Percentiles rank a stretch among this genome's conserved stretches.
phyloP scores from a whole-genome alignment of 164 flowering plant genomes.

The Platanus orientalis region DNA sequence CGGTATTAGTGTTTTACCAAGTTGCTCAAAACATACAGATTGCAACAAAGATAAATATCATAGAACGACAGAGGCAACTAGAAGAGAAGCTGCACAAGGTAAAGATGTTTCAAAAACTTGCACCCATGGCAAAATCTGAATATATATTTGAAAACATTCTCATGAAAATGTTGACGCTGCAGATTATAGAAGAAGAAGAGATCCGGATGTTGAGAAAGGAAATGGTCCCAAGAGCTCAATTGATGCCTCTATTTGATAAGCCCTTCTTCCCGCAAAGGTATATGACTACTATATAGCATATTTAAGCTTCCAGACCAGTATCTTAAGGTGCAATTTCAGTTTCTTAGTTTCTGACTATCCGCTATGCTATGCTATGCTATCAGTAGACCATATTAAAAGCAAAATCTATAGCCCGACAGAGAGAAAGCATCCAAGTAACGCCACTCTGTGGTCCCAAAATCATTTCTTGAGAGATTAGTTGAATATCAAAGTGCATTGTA shows the following conservation, averaged over 20 bases:
- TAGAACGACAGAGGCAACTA: constrained; percentile 45
- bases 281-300: background rate
- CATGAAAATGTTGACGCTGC: background rate
- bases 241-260: constrained; percentile 75
- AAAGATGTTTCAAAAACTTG: background rate
- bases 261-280: constrained; percentile 85
- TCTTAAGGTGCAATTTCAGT: too few relatives aligned
- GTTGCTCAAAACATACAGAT: constrained; percentile 29
- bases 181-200: constrained; percentile 86
- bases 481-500: too few relatives aligned
- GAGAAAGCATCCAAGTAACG: too few relatives aligned
- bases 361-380: too few relatives aligned
- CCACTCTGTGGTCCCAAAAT: too few relatives aligned
- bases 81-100: constrained; percentile 60
- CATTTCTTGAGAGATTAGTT: too few relatives aligned
- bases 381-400: too few relatives aligned
- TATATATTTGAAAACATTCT: background rate
- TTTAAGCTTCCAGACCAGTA: background rate
- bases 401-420: too few relatives aligned
- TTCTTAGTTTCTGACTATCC: background rate
- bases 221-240: constrained; percentile 82
- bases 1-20: background rate
- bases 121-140: too few relatives aligned
- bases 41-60: constrained; percentile 42
- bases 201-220: constrained; percentile 63